Evolutionary conservation across 805 yeast genomes (phyloP), one percentile per base, ranked within the genome.

Genomic region (Candida maris): DNA sequence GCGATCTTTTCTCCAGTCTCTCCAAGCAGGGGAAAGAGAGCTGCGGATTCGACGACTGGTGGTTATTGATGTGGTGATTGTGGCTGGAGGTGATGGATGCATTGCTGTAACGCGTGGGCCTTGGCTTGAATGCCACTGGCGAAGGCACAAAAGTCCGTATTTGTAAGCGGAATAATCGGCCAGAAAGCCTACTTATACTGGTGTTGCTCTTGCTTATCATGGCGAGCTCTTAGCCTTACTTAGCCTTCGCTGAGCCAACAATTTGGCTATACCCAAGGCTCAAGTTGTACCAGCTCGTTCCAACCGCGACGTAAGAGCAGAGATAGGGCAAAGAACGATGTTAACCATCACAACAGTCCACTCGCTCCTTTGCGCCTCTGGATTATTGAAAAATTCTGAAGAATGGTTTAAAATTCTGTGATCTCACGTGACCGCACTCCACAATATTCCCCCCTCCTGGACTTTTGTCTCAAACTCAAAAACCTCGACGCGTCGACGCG

Each of bases 11-110:
- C 47, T 87, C 95, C 17, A 81, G 65, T 48, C 72, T 78, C 59
- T 88, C 97, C 23, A 88, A 66, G 58, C 96, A 88, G 4, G 96
- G 96, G 57, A 88, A 88, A 2, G 80, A 59, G 69, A 83, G 64
- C 41, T 74, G 85, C 2, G 85, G 84, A 45, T 79, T 79, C 4
- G 81, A 68, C n/a, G 71, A 48, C 27, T 43, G 38, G 29, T 30
- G n/a, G 17, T 24, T 25, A 13, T 25, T 10, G 13, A 34, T 30
- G 6, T 20, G 25, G 19, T 38, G 33, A n/a, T 20, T 23, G 22
- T 38, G 33, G n/a, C 37, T 10, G 15, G 42, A 10, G 6, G 38
- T 30, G 13, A 37, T 29, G 9, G 49, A 25, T 16, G 52, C 52
- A 17, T 35, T 37, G 8, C 34, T 14, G 21, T 26, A 24, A 5